A percentile compares a stretch with the other conserved stretches of the same genome.
Evolutionary conservation across 2,329 filamentous ascomycete species (phyloP).

Genomic region (Colletotrichum australisinense): DNA sequence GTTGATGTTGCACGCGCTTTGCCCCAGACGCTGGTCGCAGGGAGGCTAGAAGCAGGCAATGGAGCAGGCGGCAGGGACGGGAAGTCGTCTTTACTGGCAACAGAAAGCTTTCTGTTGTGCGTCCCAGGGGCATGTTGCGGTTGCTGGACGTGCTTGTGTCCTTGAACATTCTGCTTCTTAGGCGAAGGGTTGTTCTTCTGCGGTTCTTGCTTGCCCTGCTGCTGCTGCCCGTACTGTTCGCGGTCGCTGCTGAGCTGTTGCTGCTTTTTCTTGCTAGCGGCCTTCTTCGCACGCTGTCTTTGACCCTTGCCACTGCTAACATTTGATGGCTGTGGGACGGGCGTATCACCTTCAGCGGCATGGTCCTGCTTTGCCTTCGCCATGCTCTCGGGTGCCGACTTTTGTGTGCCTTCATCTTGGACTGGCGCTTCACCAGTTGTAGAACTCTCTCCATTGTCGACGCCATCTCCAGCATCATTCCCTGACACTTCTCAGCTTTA

Average conservation of each 20-base stretch:
- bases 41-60: constrained; percentile 1
- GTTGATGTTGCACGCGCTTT: not conserved
- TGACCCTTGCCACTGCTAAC: not conserved
- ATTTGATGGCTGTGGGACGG: not conserved
- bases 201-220: constrained; percentile 5
- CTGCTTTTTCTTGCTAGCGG: constrained; percentile 24
- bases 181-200: constrained; percentile 16
- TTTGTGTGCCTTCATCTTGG: not conserved
- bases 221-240: constrained; percentile 13
- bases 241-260: constrained; percentile 25
- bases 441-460: not conserved
- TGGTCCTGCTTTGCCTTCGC: not conserved
- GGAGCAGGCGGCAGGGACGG: constrained; percentile 37
- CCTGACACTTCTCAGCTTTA: not conserved
- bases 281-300: constrained; percentile 14
- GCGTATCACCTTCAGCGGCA: not conserved
- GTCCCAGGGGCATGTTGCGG: not conserved
- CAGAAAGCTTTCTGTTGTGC: not conserved
- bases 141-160: not conserved
- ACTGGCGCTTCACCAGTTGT: not conserved
- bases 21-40: constrained; percentile 10
- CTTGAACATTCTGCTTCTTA: constrained; percentile 19
- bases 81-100: constrained; percentile 40
- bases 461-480: not conserved
- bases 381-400: not conserved